Percentiles rank a stretch among this genome's conserved stretches.
These are phyloP conservation scores for Calonectria ilicicola DNA, from an alignment of 2,329 filamentous ascomycete genomes.

Conservation along the genomic window DNA sequence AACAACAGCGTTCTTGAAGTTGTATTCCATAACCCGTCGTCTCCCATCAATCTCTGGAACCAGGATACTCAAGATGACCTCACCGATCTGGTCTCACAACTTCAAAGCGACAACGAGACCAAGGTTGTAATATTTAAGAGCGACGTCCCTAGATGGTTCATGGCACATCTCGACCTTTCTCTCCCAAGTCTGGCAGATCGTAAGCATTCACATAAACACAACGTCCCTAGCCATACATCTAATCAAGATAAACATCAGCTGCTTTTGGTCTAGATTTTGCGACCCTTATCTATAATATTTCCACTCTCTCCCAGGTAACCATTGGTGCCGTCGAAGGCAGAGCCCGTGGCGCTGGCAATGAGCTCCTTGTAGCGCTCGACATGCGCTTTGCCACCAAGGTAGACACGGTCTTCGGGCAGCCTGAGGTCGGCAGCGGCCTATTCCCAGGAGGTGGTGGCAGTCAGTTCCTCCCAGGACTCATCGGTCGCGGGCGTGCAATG, in stretches of 20 bases:
- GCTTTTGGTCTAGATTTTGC: not conserved
- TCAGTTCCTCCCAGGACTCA: not conserved
- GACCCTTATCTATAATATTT: constrained; percentile 1
- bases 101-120: not conserved
- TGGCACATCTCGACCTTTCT: not conserved
- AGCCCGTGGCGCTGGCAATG: constrained; percentile 12
- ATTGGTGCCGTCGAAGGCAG: constrained; percentile 10
- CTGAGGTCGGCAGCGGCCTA: not conserved
- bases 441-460: constrained; percentile 1
- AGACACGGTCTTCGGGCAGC: not conserved
- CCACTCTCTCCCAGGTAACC: not conserved
- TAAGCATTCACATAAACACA: not conserved
- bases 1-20: not conserved
- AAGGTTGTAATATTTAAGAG: constrained; percentile 12
- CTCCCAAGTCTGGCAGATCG: not conserved
- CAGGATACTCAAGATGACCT: not conserved
- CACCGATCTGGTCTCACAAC: not conserved
- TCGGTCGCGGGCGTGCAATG: not conserved
- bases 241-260: not conserved
- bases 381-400: constrained; percentile 11
- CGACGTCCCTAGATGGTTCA: not conserved
- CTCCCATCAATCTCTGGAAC: not conserved
- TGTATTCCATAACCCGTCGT: not conserved
- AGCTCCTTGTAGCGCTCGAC: not conserved
- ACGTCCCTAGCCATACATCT: not conserved